Percentiles rank a stretch among this genome's conserved stretches.
Evolutionary conservation across 179 eudicot genomes (phyloP).

Genomic region (Sideroxylon spinosum): DNA sequence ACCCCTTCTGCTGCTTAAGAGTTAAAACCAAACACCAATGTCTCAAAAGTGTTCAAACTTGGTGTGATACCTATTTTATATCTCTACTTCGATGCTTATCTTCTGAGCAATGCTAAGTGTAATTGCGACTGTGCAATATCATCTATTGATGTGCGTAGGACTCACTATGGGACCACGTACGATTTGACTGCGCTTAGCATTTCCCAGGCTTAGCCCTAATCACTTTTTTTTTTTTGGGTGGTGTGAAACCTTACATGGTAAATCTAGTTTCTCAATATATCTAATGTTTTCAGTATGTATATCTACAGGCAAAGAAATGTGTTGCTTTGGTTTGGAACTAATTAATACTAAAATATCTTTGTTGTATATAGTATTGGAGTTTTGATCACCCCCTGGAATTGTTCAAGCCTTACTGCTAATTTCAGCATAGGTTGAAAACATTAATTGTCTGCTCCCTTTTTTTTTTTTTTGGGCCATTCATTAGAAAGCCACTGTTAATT

Average conservation of each 20-base stretch:
- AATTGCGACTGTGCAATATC: too few relatives aligned
- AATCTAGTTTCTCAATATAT: neutral
- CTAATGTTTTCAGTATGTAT: neutral
- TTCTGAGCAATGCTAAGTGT: too few relatives aligned
- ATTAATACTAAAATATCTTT: neutral
- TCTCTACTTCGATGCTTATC: too few relatives aligned
- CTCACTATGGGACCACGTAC: too few relatives aligned
- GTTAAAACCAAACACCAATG: neutral
- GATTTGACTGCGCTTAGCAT: too few relatives aligned
- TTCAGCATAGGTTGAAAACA: too few relatives aligned
- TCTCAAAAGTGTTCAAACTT: neutral
- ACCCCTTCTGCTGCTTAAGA: conserved; percentile 20
- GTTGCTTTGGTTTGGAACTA: neutral
- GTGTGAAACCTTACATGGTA: neutral
- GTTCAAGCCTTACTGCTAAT: neutral
- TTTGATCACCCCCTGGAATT: neutral
- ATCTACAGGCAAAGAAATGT: neutral
- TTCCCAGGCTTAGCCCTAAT: neutral
- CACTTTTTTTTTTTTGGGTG: neutral
- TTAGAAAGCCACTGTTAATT: conserved; percentile 3
- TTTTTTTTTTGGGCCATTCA: neutral
- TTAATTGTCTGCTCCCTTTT: too few relatives aligned
- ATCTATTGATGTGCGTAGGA: too few relatives aligned
- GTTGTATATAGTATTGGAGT: neutral
- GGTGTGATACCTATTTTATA: neutral